Conservation (phyloP, 208 protist species). For the Acanthamoeba culbertsoni region DNA sequence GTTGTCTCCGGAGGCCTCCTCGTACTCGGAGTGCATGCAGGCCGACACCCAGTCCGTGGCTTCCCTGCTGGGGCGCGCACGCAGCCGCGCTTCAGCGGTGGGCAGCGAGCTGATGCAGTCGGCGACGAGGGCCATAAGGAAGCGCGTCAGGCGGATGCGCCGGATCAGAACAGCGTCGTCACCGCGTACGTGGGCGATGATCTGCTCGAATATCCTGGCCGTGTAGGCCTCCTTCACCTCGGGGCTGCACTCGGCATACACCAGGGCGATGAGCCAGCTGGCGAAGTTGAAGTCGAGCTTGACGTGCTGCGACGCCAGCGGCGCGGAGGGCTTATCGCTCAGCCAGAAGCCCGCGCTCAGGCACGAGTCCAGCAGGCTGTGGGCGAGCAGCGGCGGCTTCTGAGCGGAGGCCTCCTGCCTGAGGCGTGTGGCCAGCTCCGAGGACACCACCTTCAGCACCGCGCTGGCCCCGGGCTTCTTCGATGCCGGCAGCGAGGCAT, state of each 20-base stretch:
- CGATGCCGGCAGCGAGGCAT: background rate
- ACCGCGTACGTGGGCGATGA: background rate
- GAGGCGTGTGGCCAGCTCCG: background rate
- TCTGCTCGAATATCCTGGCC: background rate
- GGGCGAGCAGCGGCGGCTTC: background rate
- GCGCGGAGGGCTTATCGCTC: background rate
- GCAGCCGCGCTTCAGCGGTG: background rate
- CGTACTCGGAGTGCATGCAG: background rate
- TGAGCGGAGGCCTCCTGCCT: background rate
- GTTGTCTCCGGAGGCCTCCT: background rate
- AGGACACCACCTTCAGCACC: background rate
- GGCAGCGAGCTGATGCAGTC: background rate
- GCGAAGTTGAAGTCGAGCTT: conserved; percentile 34
- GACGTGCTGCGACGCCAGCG: too few relatives aligned
- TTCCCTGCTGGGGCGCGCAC: background rate
- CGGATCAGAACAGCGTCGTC: background rate
- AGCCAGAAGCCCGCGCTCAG: background rate
- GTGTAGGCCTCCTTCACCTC: conserved; percentile 46
- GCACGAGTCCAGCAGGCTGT: background rate
- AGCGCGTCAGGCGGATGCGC: background rate
- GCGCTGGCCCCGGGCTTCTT: background rate
- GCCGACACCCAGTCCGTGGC: background rate
- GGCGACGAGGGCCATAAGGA: background rate
- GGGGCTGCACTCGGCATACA: background rate
- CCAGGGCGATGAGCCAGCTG: conserved; percentile 17